Base-by-base conservation (phyloP, 176 grass and related monocot species). In the Thalia dealbata region DNA sequence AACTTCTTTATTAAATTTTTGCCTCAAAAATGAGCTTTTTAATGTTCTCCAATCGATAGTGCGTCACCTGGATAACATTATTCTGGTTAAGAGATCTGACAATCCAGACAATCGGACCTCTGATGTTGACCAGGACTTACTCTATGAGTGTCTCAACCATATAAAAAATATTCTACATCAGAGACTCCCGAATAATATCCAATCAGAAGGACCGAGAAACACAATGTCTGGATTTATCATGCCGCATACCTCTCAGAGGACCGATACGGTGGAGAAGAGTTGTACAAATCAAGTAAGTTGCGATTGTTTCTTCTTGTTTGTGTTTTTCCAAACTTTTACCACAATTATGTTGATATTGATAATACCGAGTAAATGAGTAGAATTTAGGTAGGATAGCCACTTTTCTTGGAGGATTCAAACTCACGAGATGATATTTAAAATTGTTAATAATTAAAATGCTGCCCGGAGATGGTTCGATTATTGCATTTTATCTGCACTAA, bases 41-140 rank as follows among this genome's bases (percentile, higher is more conserved):
- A 86, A 76, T 82, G 71, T 99, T 78, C 74, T 99, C 16, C 85
- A 86, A 85, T 82, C 83, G 73, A 82, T 99, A 63, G 42, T 93
- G 21, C 81, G 73, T 29, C 86, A 79, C 69, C 76, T 88, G 74
- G 85, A 93, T 11, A 84, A 62, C 74, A 76, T 77, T 32, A 72
- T 88, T 78, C 74, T 66, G 16, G 72, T 73, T 21, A 87, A 92
- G 46, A n/a, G 86, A 54, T 76, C 92, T 75, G 88, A 79, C 63
- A 84, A 87, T 46, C 67, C 87, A 73, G 87, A 93, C 45, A 85
- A 27, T 27, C 73, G 85, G 59, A 77, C 75, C 30, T 66, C 90
- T 73, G 82, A 88, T 88, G 54, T 62, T 81, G 82, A 88, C 75
- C 45, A 91, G 48, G 84, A 45, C 28, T 23, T 56, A 82, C 88